Percentiles rank a stretch among this genome's conserved stretches.
These are phyloP conservation scores for Lentinula aciculospora DNA, from an alignment of 768 basidiomycete genomes.

Conservation along the genomic window DNA sequence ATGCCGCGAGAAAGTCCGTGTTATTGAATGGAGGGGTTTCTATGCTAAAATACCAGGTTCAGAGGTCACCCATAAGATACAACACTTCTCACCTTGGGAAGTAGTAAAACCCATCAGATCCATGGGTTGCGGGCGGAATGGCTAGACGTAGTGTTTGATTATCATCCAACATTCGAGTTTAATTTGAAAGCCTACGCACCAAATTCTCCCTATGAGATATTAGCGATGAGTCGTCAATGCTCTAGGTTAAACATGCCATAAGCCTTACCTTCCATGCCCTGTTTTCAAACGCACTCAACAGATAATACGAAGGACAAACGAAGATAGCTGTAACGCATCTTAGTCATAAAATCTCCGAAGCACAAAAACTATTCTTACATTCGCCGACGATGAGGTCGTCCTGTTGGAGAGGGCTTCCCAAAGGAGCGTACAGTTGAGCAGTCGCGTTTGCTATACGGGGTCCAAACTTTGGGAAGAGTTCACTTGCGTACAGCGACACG, in stretches of 20 bases:
- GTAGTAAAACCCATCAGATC: constrained; percentile 12
- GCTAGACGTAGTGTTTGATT: background rate
- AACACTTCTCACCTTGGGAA: constrained; percentile 9
- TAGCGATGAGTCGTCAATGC: background rate
- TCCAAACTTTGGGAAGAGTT: constrained; percentile 19
- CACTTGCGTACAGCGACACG: constrained; percentile 15
- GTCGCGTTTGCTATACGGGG: constrained; percentile 8
- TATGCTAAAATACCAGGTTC: background rate
- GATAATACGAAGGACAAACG: constrained; percentile 26
- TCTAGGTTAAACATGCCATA: background rate
- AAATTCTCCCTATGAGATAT: constrained; percentile 17
- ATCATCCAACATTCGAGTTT: background rate
- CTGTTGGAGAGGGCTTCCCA: constrained; percentile 13
- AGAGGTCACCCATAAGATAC: background rate
- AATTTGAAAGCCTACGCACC: background rate
- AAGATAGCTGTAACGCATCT: constrained; percentile 21
- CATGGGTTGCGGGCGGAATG: constrained; percentile 17
- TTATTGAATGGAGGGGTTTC: constrained; percentile 13
- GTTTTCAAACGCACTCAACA: constrained; percentile 22
- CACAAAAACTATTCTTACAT: constrained; percentile 12
- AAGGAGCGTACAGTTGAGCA: constrained; percentile 11
- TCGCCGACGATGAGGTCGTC: constrained; percentile 18
- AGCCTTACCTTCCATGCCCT: constrained; percentile 25
- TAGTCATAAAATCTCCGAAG: too few relatives aligned
- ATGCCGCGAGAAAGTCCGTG: constrained; percentile 16